Evolutionary conservation across 179 eudicot species (phyloP).

Genomic region (Dionaea muscipula): DNA sequence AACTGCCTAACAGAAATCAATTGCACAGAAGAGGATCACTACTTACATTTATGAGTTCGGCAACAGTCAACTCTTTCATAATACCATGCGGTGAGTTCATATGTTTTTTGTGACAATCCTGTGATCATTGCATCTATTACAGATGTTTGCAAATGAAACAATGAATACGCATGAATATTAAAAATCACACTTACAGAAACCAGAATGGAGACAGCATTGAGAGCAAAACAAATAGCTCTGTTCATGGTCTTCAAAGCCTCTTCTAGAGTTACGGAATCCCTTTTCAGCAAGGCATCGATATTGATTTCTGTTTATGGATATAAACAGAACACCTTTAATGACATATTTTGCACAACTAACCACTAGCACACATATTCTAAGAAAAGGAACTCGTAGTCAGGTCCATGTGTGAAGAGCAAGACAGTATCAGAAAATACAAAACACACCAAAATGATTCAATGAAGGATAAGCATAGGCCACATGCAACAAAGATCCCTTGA

Average conservation of each 20-base stretch:
- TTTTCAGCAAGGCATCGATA: slow-evolving; percentile 61
- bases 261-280: slow-evolving; percentile 81
- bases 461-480: too few species aligned
- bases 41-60: slow-evolving; percentile 48
- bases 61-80: slow-evolving; percentile 32
- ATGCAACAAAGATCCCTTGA: too few species aligned
- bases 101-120: slow-evolving; percentile 51
- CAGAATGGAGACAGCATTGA: slow-evolving; percentile 56
- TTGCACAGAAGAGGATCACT: not conserved
- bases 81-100: slow-evolving; percentile 28
- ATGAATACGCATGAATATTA: not conserved
- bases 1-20: not conserved
- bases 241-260: slow-evolving; percentile 77
- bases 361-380: too few species aligned
- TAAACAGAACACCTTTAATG: slow-evolving; percentile 4
- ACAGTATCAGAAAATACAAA: too few species aligned
- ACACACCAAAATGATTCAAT: too few species aligned
- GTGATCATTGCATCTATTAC: slow-evolving; percentile 17
- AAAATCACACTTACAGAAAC: slow-evolving; percentile 46
- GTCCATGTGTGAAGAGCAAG: too few species aligned
- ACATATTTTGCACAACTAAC: too few species aligned
- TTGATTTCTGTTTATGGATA: slow-evolving; percentile 47
- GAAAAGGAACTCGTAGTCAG: too few species aligned
- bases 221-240: slow-evolving; percentile 59
- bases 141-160: not conserved